Evolutionary conservation across 352 stramenopile species (phyloP), one percentile per base, ranked within the genome.

Genomic region (Thalassiosira mediterranea): DNA sequence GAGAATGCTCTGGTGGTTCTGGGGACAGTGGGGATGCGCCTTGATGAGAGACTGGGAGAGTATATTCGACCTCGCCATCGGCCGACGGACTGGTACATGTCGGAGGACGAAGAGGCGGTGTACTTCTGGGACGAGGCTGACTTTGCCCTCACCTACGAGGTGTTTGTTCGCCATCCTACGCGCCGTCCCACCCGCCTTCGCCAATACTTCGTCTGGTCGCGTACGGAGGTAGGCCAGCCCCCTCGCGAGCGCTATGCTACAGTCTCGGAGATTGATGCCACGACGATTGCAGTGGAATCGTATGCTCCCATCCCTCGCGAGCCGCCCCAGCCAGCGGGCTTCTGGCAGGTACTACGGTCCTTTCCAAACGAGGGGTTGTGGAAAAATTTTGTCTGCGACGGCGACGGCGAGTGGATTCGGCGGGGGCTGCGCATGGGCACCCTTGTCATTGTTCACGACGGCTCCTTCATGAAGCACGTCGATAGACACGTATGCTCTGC

Each of bases 381-480:
- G 58, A 1, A 57, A 2, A 0, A 40, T n/a, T 51, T 67, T 0
- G 1, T 38, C n/a, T 1, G 44, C 1, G 40, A 57, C 8, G 58
- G 42, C 0, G 58, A 67, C 42, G 58, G 58, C 1, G 23, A 38
- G 4, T 67, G 58, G 58, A 40, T 67, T 21, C 17, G 28, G 3
- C 7, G 25, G 0, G 38, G 58, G 17, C 17, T 67, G 5, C 1
- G 15, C 0, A 29, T 44, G 4, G 58, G 58, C 1, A 31, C 37
- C 0, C 8, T 67, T 2, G 23, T 25, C 15, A 32, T 49, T 26
- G 42, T 37, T 4, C 8, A 7, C 13, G 42, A 67, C 19, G 58
- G 58, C 0, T 67, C 58, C 2, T 66, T 23, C 29, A n/a, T 26
- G 37, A 11, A 42, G 2, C 3, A 54, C 0, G 8, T 56, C 0